These are phyloP conservation scores for Candida montana DNA, from an alignment of 805 yeast genomes.

Conservation along the genomic window DNA sequence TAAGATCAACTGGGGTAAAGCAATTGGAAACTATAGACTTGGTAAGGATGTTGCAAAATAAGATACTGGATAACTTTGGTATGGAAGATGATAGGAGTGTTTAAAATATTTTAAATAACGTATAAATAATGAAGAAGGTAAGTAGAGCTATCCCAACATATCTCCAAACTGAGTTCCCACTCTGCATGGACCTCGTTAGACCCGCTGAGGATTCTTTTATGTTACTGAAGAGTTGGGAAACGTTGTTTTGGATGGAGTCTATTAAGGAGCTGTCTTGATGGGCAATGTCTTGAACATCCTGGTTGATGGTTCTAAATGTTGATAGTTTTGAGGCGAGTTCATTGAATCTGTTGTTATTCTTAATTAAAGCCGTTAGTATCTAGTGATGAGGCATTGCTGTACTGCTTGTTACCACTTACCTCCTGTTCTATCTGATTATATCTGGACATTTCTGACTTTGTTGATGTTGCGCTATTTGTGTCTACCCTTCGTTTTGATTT, in stretches of 20 bases:
- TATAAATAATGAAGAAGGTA: constrained; percentile 51
- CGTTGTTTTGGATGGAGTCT: constrained; percentile 42
- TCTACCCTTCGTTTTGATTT: too few relatives aligned
- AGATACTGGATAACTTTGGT: background rate
- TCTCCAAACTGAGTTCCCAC: constrained; percentile 56
- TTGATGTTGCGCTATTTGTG: background rate
- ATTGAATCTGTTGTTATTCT: constrained; percentile 61
- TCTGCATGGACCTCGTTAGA: constrained; percentile 48
- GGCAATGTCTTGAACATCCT: constrained; percentile 63
- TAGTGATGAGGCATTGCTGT: too few relatives aligned
- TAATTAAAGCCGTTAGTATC: constrained; percentile 8
- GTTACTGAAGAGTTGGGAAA: constrained; percentile 42
- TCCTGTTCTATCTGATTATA: constrained; percentile 28
- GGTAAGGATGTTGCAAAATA: constrained; percentile 67
- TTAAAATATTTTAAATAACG: constrained; percentile 42
- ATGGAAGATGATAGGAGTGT: background rate
- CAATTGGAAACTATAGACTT: constrained; percentile 81
- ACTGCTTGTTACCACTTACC: constrained; percentile 3
- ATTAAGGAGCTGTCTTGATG: constrained; percentile 43
- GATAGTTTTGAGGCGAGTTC: constrained; percentile 61
- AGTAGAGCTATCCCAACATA: constrained; percentile 53
- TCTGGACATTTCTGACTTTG: constrained; percentile 19
- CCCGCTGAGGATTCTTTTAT: constrained; percentile 48
- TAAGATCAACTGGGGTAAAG: constrained; percentile 91
- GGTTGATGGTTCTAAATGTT: constrained; percentile 57